Evolutionary conservation across 1,284 basidiomycete species (phyloP).

Genomic region (Melampsora americana): DNA sequence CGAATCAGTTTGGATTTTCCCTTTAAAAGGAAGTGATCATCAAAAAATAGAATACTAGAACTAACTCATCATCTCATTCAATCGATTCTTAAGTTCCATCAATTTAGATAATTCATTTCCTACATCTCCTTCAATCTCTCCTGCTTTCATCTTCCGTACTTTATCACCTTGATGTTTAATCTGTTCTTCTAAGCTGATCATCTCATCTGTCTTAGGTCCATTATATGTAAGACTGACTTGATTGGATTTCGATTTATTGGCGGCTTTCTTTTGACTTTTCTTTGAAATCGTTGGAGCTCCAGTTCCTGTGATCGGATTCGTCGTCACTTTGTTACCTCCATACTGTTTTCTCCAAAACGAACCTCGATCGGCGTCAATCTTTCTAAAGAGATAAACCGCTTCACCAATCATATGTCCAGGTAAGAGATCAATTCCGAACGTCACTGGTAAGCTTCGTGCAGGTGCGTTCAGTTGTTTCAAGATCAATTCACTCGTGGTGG

Average conservation of each 20-base stretch:
- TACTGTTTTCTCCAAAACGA: conserved; percentile 78
- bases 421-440: conserved; percentile 72
- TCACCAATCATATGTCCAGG: conserved; percentile 80
- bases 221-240: conserved; percentile 45
- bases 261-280: conserved; percentile 39
- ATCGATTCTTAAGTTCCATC: conserved; percentile 64
- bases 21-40: no score
- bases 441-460: conserved; percentile 68
- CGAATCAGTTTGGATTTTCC: no score
- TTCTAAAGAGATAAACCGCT: conserved; percentile 87
- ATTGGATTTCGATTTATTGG: neutral
- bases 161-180: conserved; percentile 70
- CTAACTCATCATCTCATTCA: conserved; percentile 58
- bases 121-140: conserved; percentile 60
- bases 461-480: conserved; percentile 87
- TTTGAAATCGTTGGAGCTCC: neutral
- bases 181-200: conserved; percentile 65
- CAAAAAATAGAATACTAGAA: conserved; percentile 7
- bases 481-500: conserved; percentile 76
- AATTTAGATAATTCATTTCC: conserved; percentile 59
- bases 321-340: conserved; percentile 59
- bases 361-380: conserved; percentile 86
- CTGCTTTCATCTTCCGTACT: conserved; percentile 68
- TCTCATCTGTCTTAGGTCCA: conserved; percentile 65
- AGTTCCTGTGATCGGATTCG: neutral